Evolutionary conservation across 371 early-diverging fungal genomes (phyloP).

Genomic region (Gilbertella persicaria): DNA sequence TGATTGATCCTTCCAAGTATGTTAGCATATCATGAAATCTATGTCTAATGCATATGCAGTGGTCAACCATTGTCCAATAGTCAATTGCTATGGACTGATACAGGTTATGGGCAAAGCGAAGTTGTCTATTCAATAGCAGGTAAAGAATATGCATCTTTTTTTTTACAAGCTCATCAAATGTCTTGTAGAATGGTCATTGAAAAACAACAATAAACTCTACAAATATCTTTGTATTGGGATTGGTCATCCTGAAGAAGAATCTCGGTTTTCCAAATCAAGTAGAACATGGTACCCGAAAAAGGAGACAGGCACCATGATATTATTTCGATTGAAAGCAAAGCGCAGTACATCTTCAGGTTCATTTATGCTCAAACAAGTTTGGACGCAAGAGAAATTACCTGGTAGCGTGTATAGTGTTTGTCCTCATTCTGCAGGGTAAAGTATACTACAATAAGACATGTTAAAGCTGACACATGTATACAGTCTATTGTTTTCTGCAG

Average conservation of each 20-base stretch:
- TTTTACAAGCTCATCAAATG: neutral
- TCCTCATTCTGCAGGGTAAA: slow-evolving; percentile 47
- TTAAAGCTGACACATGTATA: neutral
- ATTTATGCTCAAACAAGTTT: slow-evolving; percentile 29
- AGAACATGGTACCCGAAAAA: slow-evolving; percentile 9
- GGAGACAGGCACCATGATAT: slow-evolving; percentile 32
- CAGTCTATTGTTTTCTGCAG: slow-evolving; percentile 43
- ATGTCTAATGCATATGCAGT: neutral
- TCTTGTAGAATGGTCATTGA: slow-evolving; percentile 37
- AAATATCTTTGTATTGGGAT: slow-evolving; percentile 45
- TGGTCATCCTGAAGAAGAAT: slow-evolving; percentile 25
- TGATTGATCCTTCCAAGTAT: slow-evolving; percentile 23
- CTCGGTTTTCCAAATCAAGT: slow-evolving; percentile 4
- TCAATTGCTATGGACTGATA: slow-evolving; percentile 12
- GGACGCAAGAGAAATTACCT: slow-evolving; percentile 34
- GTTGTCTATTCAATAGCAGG: slow-evolving; percentile 28
- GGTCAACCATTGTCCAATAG: slow-evolving; percentile 18
- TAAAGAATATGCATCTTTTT: slow-evolving; percentile 1
- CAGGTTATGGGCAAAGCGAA: slow-evolving; percentile 14
- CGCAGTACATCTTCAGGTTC: neutral
- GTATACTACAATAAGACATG: neutral
- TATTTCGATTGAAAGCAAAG: slow-evolving; percentile 37
- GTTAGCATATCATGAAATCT: neutral
- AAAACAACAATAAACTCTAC: slow-evolving; percentile 25
- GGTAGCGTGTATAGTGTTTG: slow-evolving; percentile 44